Base-by-base conservation (phyloP, 176 grass and related monocot genomes). In the Musa acuminata region DNA sequence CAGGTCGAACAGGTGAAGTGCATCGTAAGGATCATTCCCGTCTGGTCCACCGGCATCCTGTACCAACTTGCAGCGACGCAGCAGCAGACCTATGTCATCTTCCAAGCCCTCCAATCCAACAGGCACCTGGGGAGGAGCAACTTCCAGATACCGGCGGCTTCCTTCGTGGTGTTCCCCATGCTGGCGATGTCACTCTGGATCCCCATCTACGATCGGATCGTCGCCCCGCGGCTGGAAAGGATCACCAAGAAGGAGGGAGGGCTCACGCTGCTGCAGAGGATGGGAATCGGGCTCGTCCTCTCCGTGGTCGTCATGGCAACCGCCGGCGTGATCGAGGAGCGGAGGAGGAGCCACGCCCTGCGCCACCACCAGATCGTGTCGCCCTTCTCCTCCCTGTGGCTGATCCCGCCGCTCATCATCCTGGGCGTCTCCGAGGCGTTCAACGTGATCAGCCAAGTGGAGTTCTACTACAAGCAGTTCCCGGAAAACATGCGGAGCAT, bases 391-490 rank as follows among this genome's bases (percentile, higher is more conserved):
- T 77, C 82, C 54, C 79, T 96, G 52, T 89, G 84, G 86, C 69
- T 91, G 51, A 81, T 82, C 52, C 88, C 87, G 11, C 84, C 82
- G 82, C 83, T 91, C 2, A 43, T 79, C 8, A 55, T 70, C 43
- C 59, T 96, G 25, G 84, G 92, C 1, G 52, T 91, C 0, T 84
- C 84, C 9, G 92, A 96, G 76, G 88, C 88, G n/a, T 91, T 96
- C 83, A 91, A 91, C 82, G 72, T 84, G 55, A 76, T 91, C 11
- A 83, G 86, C 82, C 92, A 89, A 80, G 72, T 83, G 35, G 88
- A 91, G 80, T 96, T 96, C 87, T 91, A 89, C 79, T 96, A 91
- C 80, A 89, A 85, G 63, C 82, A 96, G 75, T 84, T 96, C 52
- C 88, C 84, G 7, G 92, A 96, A 69, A 91, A 84, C 77, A 91